Percentiles rank a stretch among this genome's conserved stretches.
phyloP scores from a whole-genome alignment of 495 filamentous ascomycete genomes.

The Penicillium diatomitis region DNA sequence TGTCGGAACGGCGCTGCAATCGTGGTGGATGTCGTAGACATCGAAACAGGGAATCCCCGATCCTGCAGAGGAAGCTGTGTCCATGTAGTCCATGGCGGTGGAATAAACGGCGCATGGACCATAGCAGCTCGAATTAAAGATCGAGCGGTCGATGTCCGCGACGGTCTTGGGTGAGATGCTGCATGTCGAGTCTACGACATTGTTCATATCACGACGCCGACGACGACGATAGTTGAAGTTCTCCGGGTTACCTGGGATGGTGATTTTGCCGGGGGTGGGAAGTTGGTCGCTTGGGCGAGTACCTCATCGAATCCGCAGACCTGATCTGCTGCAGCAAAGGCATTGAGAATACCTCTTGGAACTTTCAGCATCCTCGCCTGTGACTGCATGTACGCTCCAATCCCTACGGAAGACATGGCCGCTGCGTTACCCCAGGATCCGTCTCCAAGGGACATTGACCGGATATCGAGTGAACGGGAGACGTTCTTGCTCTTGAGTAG shows the following conservation, averaged over 20 bases:
- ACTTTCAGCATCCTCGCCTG: slow-evolving; percentile 15
- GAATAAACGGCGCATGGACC: slow-evolving; percentile 31
- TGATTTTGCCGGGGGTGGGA: slow-evolving; percentile 23
- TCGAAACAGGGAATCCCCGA: slow-evolving; percentile 19
- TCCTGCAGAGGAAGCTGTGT: slow-evolving; percentile 5
- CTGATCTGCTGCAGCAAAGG: slow-evolving; percentile 21
- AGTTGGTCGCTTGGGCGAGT: slow-evolving; percentile 18
- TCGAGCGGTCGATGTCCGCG: slow-evolving; percentile 18
- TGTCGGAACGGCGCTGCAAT: slow-evolving; percentile 21
- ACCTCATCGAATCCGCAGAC: slow-evolving; percentile 27
- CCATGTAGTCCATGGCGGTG: slow-evolving; percentile 25
- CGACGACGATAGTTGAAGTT: slow-evolving; percentile 20
- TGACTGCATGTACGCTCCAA: slow-evolving; percentile 18
- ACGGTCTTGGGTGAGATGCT: slow-evolving; percentile 14
- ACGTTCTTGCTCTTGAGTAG: slow-evolving; percentile 20
- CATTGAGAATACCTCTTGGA: slow-evolving; percentile 17
- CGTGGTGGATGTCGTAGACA: slow-evolving; percentile 28
- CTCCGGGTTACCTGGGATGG: slow-evolving; percentile 30
- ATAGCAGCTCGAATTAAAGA: slow-evolving; percentile 30
- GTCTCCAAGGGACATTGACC: slow-evolving; percentile 28
- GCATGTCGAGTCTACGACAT: slow-evolving; percentile 14
- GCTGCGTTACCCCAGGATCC: slow-evolving; percentile 27
- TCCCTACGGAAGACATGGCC: slow-evolving; percentile 22
- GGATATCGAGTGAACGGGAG: slow-evolving; percentile 21
- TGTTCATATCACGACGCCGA: slow-evolving; percentile 6